A percentile compares a stretch with the other conserved stretches of the same genome.
Evolutionary conservation across 148 eudicot genomes (phyloP).

Genomic region (Rhododendron ovatum): DNA sequence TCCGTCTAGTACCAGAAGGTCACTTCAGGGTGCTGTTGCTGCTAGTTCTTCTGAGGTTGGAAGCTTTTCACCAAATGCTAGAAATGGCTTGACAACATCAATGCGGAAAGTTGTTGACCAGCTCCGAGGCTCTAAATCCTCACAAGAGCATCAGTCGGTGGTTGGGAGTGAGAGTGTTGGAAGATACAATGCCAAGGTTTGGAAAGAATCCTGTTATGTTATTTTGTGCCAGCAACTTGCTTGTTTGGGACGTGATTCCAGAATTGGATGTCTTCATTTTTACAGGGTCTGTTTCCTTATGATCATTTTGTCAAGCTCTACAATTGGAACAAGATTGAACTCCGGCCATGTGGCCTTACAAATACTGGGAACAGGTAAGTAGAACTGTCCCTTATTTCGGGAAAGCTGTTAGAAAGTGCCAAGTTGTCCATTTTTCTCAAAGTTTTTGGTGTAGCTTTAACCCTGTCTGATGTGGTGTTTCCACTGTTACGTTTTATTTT

Average conservation of each 20-base stretch:
- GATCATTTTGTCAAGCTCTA: constrained; percentile 81
- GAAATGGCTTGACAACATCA: constrained; percentile 46
- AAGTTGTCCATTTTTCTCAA: neutral
- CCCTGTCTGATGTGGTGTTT: neutral
- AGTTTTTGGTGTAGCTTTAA: neutral
- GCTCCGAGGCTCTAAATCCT: constrained; percentile 36
- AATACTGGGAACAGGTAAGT: constrained; percentile 87
- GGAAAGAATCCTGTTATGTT: constrained; percentile 8
- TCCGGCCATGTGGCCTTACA: constrained; percentile 63
- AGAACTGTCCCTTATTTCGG: constrained; percentile 1
- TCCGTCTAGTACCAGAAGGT: constrained; percentile 22
- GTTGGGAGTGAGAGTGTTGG: constrained; percentile 35
- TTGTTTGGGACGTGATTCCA: constrained; percentile 10
- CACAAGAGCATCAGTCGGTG: constrained; percentile 26
- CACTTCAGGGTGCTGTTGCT: constrained; percentile 14
- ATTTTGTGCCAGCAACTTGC: neutral
- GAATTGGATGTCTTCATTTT: constrained; percentile 16
- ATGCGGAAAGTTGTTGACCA: constrained; percentile 58
- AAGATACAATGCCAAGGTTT: constrained; percentile 53
- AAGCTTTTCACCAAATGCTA: constrained; percentile 19
- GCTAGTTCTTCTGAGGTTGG: constrained; percentile 22
- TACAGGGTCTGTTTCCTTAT: constrained; percentile 73
- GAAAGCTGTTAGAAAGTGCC: neutral
- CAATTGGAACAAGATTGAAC: constrained; percentile 70
- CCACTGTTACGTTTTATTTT: neutral